Conservation (phyloP, 2,329 filamentous ascomycete species). For the Penicillium nordicum region DNA sequence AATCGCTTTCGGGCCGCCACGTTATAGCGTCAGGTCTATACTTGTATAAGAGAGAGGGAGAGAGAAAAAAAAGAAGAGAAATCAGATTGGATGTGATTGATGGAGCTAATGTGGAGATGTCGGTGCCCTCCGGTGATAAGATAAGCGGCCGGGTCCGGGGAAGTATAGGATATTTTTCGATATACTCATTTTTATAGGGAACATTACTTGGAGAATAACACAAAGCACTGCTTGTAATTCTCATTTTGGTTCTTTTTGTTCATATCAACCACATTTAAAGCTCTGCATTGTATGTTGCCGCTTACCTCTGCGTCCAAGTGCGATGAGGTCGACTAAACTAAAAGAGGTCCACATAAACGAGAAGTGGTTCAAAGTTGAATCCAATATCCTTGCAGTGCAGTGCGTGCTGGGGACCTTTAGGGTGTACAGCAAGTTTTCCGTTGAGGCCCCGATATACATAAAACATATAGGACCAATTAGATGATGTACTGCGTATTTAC, state of each 20-base stretch:
- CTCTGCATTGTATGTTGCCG: neutral
- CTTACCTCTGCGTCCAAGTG: no score
- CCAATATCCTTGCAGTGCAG: neutral
- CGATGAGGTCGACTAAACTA: neutral
- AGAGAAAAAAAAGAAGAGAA: neutral
- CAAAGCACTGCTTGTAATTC: no score
- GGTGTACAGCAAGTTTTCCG: neutral
- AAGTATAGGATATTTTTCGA: neutral
- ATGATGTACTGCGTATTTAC: neutral
- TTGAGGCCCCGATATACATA: neutral
- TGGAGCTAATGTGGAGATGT: conserved; percentile 7
- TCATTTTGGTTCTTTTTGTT: neutral
- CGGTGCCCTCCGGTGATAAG: conserved; percentile 15
- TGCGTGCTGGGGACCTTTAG: neutral
- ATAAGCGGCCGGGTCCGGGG: conserved; percentile 14
- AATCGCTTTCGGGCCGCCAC: neutral
- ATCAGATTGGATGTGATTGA: conserved; percentile 1
- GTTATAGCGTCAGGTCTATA: neutral
- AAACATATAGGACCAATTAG: neutral
- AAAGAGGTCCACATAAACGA: neutral
- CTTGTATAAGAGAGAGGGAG: neutral
- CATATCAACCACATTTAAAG: neutral
- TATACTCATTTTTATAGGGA: neutral
- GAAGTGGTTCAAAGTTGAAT: neutral
- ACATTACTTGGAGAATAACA: neutral